Percentiles rank a stretch among this genome's conserved stretches.
These are phyloP conservation scores for Thozetella sp. DNA, from an alignment of 495 filamentous ascomycete species.

Conservation along the genomic window DNA sequence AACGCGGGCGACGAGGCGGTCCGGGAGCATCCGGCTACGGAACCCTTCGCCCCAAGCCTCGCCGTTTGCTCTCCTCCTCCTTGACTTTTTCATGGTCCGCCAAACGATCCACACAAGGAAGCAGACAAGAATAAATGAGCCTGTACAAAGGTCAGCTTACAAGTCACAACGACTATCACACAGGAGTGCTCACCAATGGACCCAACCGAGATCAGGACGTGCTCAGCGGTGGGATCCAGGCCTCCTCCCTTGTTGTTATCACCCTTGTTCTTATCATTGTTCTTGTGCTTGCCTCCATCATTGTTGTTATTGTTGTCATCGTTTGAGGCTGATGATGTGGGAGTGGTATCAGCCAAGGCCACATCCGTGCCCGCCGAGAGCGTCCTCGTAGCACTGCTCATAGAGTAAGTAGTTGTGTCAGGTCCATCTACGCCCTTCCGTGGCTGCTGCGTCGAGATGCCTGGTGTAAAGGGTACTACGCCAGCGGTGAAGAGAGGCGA, in stretches of 20 bases:
- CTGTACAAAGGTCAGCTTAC: constrained; percentile 11
- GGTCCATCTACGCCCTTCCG: neutral
- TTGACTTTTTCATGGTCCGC: constrained; percentile 34
- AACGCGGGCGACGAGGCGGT: constrained; percentile 3
- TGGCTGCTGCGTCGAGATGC: neutral
- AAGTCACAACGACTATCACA: neutral
- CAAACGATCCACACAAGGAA: constrained; percentile 39
- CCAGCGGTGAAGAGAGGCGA: neutral
- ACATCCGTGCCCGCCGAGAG: constrained; percentile 10
- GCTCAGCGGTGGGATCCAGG: constrained; percentile 37
- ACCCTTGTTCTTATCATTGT: constrained; percentile 3
- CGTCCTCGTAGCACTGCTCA: neutral
- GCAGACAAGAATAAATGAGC: constrained; percentile 40
- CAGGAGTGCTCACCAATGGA: constrained; percentile 42
- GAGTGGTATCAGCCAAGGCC: neutral
- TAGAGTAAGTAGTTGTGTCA: neutral
- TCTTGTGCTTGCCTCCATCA: constrained; percentile 13
- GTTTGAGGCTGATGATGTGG: constrained; percentile 4
- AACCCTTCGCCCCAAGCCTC: constrained; percentile 11
- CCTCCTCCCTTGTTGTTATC: constrained; percentile 10
- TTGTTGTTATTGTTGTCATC: constrained; percentile 13
- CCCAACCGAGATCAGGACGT: constrained; percentile 45
- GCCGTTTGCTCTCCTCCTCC: constrained; percentile 4
- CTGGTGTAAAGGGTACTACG: neutral
- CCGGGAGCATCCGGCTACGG: neutral